Conservation (phyloP, 148 eudicot genomes). For the Fagopyrum tataricum region DNA sequence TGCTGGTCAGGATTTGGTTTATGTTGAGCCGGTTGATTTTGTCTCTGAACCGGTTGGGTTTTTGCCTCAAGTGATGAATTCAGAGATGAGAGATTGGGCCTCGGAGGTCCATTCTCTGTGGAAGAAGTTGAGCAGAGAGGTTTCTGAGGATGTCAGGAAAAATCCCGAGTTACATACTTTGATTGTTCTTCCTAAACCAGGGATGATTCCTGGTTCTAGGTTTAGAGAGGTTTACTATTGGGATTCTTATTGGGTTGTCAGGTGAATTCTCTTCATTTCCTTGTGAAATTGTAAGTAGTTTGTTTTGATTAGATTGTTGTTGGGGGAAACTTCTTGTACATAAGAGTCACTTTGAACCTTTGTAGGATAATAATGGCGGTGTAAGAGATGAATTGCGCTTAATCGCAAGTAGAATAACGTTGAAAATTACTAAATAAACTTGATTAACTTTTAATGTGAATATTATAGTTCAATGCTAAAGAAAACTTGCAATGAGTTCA, state of each 20-base stretch:
- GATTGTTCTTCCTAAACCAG: constrained; percentile 53
- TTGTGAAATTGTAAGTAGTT: not conserved
- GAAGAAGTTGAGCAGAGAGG: constrained; percentile 78
- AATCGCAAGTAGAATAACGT: too few relatives aligned
- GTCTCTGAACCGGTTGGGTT: constrained; percentile 56
- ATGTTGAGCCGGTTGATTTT: constrained; percentile 52
- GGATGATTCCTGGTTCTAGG: constrained; percentile 78
- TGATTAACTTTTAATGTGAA: too few relatives aligned
- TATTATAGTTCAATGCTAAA: too few relatives aligned
- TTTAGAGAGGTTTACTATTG: constrained; percentile 86
- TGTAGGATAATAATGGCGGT: too few relatives aligned
- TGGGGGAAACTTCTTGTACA: not conserved
- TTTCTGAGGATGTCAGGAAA: constrained; percentile 38
- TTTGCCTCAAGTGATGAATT: constrained; percentile 45
- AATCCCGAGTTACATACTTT: constrained; percentile 55
- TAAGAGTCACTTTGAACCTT: too few relatives aligned
- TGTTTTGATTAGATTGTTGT: not conserved
- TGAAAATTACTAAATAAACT: too few relatives aligned
- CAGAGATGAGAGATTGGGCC: constrained; percentile 64
- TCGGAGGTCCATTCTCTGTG: constrained; percentile 69
- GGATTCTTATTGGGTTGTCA: constrained; percentile 93
- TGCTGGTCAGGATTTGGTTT: constrained; percentile 59
- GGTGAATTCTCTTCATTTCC: constrained; percentile 29
- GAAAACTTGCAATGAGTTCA: not conserved
- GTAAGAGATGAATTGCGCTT: too few relatives aligned